These are phyloP conservation scores for Penicillium sp. DNA, from an alignment of 2,329 filamentous ascomycete species.

Conservation along the genomic window DNA sequence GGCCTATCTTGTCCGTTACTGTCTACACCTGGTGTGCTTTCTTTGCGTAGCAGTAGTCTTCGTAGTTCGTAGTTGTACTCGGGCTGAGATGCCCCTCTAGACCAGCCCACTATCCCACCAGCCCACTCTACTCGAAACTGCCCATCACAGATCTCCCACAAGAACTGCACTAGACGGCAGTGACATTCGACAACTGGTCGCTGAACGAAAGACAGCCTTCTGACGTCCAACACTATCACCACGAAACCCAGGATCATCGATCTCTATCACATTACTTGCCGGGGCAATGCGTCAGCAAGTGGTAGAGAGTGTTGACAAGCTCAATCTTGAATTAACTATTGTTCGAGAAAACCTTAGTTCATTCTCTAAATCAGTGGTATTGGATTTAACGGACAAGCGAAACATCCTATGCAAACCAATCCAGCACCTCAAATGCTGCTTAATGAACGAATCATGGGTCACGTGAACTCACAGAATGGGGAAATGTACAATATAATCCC, in stretches of 20 bases:
- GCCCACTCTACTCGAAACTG: neutral
- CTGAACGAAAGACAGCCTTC: neutral
- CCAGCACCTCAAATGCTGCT: no score
- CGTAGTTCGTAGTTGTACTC: constrained; percentile 11
- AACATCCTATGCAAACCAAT: no score
- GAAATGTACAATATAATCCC: no score
- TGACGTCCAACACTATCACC: neutral
- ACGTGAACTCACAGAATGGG: no score
- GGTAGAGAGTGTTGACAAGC: no score
- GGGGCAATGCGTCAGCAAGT: neutral
- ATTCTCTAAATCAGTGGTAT: no score
- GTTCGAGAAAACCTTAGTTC: no score
- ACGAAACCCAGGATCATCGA: neutral
- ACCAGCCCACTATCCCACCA: neutral
- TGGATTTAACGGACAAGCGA: no score
- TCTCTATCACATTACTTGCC: neutral
- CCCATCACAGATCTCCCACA: neutral
- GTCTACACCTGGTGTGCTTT: constrained; percentile 21
- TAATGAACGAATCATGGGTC: no score
- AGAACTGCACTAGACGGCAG: neutral
- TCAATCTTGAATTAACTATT: no score
- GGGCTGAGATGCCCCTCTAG: neutral
- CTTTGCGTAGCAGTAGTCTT: constrained; percentile 20
- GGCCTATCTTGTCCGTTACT: constrained; percentile 29
- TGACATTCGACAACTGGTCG: neutral